These are phyloP conservation scores for Cornus suecica DNA, from an alignment of 148 eudicot genomes.

Conservation along the genomic window DNA sequence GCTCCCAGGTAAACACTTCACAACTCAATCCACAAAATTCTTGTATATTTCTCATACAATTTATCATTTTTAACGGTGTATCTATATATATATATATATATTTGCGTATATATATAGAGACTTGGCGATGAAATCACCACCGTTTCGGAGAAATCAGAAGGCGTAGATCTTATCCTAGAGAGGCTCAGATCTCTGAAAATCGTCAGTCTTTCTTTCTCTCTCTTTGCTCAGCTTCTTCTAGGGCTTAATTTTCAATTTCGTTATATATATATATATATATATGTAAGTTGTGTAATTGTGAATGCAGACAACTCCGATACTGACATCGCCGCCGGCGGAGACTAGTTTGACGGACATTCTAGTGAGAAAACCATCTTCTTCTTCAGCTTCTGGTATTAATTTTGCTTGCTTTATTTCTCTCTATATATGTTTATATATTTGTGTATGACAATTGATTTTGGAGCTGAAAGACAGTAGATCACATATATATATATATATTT, in stretches of 20 bases:
- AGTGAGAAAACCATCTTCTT: constrained; percentile 71
- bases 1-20: constrained; percentile 31
- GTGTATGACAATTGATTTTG: too few species aligned
- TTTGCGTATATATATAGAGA: constrained; percentile 25
- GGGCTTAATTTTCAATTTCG: constrained; percentile 1
- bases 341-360: constrained; percentile 85
- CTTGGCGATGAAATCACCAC: constrained; percentile 79
- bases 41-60: not conserved
- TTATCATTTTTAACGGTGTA: not conserved
- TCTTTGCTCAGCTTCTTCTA: not conserved
- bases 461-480: too few species aligned
- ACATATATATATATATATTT: too few species aligned
- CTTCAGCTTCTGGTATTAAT: constrained; percentile 42
- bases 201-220: constrained; percentile 40
- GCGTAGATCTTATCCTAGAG: constrained; percentile 67
- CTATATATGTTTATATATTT: too few species aligned
- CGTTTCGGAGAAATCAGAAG: constrained; percentile 63
- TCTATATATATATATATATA: too few species aligned
- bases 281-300: not conserved
- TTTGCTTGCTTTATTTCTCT: not conserved
- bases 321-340: constrained; percentile 62
- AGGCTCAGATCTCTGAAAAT: constrained; percentile 68
- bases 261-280: not conserved
- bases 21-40: not conserved
- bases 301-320: constrained; percentile 70